Conservation (phyloP, 2,329 filamentous ascomycete species). For the Trichoderma lentiforme region DNA sequence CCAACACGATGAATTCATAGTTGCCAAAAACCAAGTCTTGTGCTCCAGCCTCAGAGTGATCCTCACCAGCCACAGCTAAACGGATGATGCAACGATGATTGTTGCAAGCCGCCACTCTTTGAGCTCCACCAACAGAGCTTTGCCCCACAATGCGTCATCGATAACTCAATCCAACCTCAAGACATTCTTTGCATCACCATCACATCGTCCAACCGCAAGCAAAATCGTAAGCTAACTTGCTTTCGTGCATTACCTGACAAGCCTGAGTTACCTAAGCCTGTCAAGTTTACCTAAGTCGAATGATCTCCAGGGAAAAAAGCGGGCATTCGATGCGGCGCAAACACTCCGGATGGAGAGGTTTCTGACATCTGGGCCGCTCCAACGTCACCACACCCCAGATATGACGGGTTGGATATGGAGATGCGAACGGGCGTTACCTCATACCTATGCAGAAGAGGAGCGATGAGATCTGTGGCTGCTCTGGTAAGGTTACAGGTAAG, state of each 20-base stretch:
- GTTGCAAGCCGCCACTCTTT: background rate
- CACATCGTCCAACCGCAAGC: background rate
- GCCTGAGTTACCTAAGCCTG: background rate
- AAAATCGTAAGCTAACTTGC: background rate
- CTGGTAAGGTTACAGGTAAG: background rate
- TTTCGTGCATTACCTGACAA: background rate
- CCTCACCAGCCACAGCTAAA: constrained; percentile 14
- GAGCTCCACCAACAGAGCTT: background rate
- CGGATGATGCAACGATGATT: constrained; percentile 15
- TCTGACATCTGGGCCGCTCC: background rate
- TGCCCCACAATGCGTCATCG: constrained; percentile 15
- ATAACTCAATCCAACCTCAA: background rate
- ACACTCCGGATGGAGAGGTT: background rate
- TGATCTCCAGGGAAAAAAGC: background rate
- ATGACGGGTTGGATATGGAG: constrained; percentile 14
- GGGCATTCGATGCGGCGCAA: background rate
- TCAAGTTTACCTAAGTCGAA: background rate
- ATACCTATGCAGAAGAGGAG: background rate
- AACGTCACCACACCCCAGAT: constrained; percentile 12
- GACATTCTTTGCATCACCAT: background rate
- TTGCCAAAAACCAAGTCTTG: background rate
- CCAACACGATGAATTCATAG: background rate
- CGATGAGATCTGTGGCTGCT: background rate
- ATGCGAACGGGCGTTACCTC: background rate
- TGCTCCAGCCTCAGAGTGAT: background rate